Conservation (phyloP, 768 basidiomycete genomes). For the Leccinum broughii region DNA sequence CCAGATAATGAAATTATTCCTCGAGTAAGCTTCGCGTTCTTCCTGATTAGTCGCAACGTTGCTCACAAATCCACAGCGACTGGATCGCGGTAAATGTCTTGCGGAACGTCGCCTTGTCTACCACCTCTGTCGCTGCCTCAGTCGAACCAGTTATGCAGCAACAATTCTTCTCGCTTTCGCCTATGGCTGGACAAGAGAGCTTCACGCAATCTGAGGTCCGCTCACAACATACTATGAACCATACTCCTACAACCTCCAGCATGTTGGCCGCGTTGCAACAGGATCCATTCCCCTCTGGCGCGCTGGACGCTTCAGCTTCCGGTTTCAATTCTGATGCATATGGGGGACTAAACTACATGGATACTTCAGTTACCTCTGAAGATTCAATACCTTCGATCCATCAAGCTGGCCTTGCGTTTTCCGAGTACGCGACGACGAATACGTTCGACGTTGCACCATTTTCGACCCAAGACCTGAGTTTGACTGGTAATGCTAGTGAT, state of each 20-base stretch:
- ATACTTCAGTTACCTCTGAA: slow-evolving; percentile 63
- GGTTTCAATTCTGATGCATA: slow-evolving; percentile 71
- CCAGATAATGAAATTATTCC: slow-evolving; percentile 87
- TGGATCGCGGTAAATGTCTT: slow-evolving; percentile 92
- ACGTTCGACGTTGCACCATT: slow-evolving; percentile 74
- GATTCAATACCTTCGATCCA: slow-evolving; percentile 62
- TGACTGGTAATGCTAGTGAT: slow-evolving; percentile 56
- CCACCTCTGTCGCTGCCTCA: slow-evolving; percentile 88
- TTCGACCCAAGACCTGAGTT: slow-evolving; percentile 63
- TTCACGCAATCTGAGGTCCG: slow-evolving; percentile 68
- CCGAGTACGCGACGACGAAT: slow-evolving; percentile 65
- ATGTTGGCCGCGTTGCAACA: slow-evolving; percentile 88
- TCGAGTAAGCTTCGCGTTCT: slow-evolving; percentile 60
- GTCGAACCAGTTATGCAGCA: slow-evolving; percentile 92
- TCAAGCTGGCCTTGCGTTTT: slow-evolving; percentile 64
- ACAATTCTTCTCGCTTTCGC: slow-evolving; percentile 81
- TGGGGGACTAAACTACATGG: slow-evolving; percentile 74
- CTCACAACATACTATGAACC: slow-evolving; percentile 63
- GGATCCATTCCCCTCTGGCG: slow-evolving; percentile 64
- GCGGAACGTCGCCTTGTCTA: slow-evolving; percentile 82
- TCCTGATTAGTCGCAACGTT: slow-evolving; percentile 10
- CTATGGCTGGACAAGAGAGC: slow-evolving; percentile 86
- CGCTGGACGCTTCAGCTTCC: slow-evolving; percentile 63
- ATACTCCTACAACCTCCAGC: slow-evolving; percentile 86
- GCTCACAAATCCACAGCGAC: slow-evolving; percentile 52